These are phyloP conservation scores for Penicillium brasilianum DNA, from an alignment of 2,329 filamentous ascomycete genomes.

Conservation along the genomic window DNA sequence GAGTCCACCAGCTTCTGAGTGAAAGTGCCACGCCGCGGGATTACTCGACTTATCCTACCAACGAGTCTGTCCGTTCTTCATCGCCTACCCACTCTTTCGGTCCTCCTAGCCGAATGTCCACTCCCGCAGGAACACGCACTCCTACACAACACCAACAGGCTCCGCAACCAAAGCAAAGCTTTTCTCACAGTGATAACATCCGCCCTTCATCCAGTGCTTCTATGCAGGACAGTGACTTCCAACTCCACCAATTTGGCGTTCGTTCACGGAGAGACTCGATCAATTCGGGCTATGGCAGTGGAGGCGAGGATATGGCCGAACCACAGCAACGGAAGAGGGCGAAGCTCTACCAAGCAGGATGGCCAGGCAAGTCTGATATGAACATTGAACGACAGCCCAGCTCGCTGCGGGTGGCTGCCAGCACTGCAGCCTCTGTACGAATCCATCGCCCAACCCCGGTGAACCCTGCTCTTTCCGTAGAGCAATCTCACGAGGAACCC, in stretches of 20 bases:
- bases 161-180: conserved; percentile 30
- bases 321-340: conserved; percentile 75
- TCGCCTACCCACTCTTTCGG: conserved; percentile 46
- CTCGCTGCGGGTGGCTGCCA: conserved; percentile 86
- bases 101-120: conserved; percentile 45
- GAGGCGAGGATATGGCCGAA: conserved; percentile 68
- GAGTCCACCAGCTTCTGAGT: conserved; percentile 51
- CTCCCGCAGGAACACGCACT: conserved; percentile 38
- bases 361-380: conserved; percentile 70
- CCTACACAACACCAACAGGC: conserved; percentile 35
- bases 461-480: conserved; percentile 43
- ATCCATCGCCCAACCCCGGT: conserved; percentile 74
- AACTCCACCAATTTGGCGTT: conserved; percentile 29
- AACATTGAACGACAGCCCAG: conserved; percentile 73
- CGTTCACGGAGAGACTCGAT: conserved; percentile 43
- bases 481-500: conserved; percentile 49
- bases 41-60: conserved; percentile 37
- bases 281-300: conserved; percentile 70
- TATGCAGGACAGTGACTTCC: conserved; percentile 47
- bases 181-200: conserved; percentile 53
- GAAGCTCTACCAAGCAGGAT: conserved; percentile 74
- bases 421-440: conserved; percentile 84
- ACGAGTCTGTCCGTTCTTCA: conserved; percentile 41
- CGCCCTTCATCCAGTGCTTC: conserved; percentile 67
- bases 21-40: conserved; percentile 52